These are phyloP conservation scores for Aspergillus piperis DNA, from an alignment of 2,329 filamentous ascomycete species.

Conservation along the genomic window DNA sequence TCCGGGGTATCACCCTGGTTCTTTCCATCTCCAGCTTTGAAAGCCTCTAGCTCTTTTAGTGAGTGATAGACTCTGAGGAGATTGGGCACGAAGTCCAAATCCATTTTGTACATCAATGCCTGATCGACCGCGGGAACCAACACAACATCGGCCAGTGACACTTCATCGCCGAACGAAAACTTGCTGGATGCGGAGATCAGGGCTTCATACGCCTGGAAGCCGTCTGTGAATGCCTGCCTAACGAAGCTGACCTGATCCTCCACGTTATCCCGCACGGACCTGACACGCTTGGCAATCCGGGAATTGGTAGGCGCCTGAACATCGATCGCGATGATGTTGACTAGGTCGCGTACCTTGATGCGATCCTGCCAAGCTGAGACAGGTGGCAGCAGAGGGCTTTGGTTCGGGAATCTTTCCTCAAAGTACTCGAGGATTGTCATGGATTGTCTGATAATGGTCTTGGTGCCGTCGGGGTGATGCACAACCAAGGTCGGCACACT, in stretches of 20 bases:
- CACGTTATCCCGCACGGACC: background rate
- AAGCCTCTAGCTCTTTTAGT: background rate
- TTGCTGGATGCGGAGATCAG: background rate
- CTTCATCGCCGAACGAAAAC: background rate
- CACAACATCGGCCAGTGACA: background rate
- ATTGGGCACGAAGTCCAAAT: background rate
- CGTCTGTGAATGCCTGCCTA: background rate
- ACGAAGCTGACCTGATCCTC: background rate
- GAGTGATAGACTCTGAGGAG: background rate
- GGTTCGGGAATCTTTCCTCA: background rate
- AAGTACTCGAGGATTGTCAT: conserved; percentile 4
- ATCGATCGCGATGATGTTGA: conserved; percentile 6
- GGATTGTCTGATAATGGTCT: conserved; percentile 4
- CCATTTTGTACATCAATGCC: background rate
- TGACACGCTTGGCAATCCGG: background rate
- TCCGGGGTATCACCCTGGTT: conserved; percentile 7
- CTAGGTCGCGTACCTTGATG: conserved; percentile 1
- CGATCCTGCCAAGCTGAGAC: background rate
- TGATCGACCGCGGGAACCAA: conserved; percentile 2
- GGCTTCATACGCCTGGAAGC: background rate
- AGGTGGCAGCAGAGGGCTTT: background rate
- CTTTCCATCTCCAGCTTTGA: background rate
- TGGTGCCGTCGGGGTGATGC: background rate
- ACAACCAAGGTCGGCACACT: background rate
- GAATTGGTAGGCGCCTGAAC: background rate